Evolutionary conservation across 768 basidiomycete species (phyloP).

Genomic region (Rhodotorula diobovata): DNA sequence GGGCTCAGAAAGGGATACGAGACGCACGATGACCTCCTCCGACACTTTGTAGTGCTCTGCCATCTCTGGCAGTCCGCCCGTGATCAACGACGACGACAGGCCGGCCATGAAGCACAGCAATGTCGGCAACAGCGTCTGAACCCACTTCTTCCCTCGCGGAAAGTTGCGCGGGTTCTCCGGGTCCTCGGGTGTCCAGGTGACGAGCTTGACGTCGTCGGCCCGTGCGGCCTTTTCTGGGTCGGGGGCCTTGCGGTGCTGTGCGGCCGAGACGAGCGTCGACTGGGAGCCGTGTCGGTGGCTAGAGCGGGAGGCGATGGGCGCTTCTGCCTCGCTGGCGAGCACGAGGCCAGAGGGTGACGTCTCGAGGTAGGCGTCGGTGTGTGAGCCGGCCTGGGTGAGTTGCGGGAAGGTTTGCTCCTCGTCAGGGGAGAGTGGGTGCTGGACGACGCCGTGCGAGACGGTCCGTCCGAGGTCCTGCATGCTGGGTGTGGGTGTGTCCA

Average conservation of each 20-base stretch:
- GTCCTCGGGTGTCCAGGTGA: conserved; percentile 33
- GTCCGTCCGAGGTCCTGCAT: conserved; percentile 4
- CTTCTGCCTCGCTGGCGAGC: conserved; percentile 20
- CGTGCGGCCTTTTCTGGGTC: conserved; percentile 35
- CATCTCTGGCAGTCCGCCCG: conserved; percentile 41
- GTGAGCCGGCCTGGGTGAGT: conserved; percentile 21
- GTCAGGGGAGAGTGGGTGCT: background rate
- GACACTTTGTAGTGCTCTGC: conserved; percentile 38
- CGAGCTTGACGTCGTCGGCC: conserved; percentile 34
- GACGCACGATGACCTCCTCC: conserved; percentile 30
- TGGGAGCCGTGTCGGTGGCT: background rate
- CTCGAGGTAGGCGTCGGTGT: conserved; percentile 22
- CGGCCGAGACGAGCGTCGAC: background rate
- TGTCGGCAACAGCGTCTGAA: conserved; percentile 26
- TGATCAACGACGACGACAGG: conserved; percentile 42
- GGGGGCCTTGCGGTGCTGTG: background rate
- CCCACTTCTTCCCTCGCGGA: conserved; percentile 37
- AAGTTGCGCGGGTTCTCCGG: conserved; percentile 42
- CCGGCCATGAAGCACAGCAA: conserved; percentile 44
- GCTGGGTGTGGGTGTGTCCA: background rate
- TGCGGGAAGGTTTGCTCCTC: conserved; percentile 18
- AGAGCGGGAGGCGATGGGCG: background rate
- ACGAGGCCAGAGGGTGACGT: conserved; percentile 19
- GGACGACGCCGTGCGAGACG: conserved; percentile 23
- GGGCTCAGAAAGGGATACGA: too few species aligned